Evolutionary conservation across 108 stramenopile species (phyloP).

Genomic region (Discostella stelligeroides): DNA sequence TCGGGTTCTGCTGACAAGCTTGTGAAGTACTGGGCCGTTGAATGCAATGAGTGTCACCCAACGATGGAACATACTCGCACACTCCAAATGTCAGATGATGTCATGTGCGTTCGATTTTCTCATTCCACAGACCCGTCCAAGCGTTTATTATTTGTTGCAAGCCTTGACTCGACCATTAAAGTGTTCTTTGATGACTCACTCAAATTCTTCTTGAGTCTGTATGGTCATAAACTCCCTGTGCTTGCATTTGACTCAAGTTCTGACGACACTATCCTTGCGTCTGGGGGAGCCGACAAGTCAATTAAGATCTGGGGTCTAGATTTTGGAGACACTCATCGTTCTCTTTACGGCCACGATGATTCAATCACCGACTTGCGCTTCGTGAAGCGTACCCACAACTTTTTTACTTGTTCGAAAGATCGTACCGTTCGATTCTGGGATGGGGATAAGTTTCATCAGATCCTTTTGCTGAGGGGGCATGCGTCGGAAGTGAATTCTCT

Average conservation of each 20-base stretch:
- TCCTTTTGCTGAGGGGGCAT: slow-evolving; percentile 90
- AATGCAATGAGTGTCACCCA: slow-evolving; percentile 59
- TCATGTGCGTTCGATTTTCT: slow-evolving; percentile 91
- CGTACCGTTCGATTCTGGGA: slow-evolving; percentile 96
- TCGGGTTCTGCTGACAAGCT: slow-evolving; percentile 94
- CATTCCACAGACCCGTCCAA: slow-evolving; percentile 72
- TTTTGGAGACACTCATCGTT: slow-evolving; percentile 98
- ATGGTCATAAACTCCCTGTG: slow-evolving; percentile 98
- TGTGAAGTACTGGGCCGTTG: slow-evolving; percentile 97
- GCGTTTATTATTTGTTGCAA: slow-evolving; percentile 81
- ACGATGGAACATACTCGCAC: slow-evolving; percentile 90
- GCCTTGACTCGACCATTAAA: slow-evolving; percentile 95
- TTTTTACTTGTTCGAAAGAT: slow-evolving; percentile 96
- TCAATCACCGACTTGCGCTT: slow-evolving; percentile 92
- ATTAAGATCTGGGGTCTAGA: slow-evolving; percentile 99
- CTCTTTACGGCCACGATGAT: slow-evolving; percentile 96
- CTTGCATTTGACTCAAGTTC: slow-evolving; percentile 92
- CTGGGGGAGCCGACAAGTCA: slow-evolving; percentile 97
- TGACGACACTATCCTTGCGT: slow-evolving; percentile 94
- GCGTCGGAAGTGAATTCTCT: slow-evolving; percentile 88
- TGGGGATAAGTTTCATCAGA: slow-evolving; percentile 95
- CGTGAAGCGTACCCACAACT: slow-evolving; percentile 91
- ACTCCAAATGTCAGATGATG: slow-evolving; percentile 94
- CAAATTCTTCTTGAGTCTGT: slow-evolving; percentile 96
- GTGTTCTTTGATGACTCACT: slow-evolving; percentile 98